phyloP scores from a whole-genome alignment of 768 basidiomycete genomes.

The Leccinum rimulosum region DNA sequence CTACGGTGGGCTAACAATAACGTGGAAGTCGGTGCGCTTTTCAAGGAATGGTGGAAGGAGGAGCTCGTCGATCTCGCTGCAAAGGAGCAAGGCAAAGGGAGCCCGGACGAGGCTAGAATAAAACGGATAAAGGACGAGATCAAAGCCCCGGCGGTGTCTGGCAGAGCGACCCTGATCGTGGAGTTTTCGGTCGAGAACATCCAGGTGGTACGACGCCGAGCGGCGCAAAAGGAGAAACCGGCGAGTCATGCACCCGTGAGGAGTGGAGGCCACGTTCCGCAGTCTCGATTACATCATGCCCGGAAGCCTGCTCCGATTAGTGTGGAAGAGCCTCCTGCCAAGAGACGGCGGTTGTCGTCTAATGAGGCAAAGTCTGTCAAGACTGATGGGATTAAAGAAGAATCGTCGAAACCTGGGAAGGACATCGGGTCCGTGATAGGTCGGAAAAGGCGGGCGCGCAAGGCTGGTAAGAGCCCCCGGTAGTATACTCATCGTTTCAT shows the following conservation, averaged over 20 bases:
- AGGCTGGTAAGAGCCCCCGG: constrained; percentile 28
- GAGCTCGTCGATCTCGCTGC: constrained; percentile 63
- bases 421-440: constrained; percentile 73
- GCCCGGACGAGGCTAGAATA: constrained; percentile 48
- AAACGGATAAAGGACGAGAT: constrained; percentile 61
- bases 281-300: constrained; percentile 8
- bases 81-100: constrained; percentile 47
- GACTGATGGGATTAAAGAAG: constrained; percentile 20
- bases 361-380: constrained; percentile 25
- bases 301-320: constrained; percentile 2
- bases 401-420: constrained; percentile 33
- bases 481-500: constrained; percentile 4
- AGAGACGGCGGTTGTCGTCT: constrained; percentile 38
- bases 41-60: constrained; percentile 83
- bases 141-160: constrained; percentile 37
- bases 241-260: constrained; percentile 1
- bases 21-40: constrained; percentile 55
- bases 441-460: constrained; percentile 73
- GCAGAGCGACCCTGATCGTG: constrained; percentile 64
- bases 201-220: constrained; percentile 80
- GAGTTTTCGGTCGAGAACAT: constrained; percentile 97
- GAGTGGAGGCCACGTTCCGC: neutral
- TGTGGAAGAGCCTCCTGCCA: constrained; percentile 36
- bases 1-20: constrained; percentile 96
- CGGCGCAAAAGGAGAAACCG: constrained; percentile 45